Evolutionary conservation across 352 stramenopile genomes (phyloP), one percentile per base, ranked within the genome.

Genomic region (Phytophthora ramorum): DNA sequence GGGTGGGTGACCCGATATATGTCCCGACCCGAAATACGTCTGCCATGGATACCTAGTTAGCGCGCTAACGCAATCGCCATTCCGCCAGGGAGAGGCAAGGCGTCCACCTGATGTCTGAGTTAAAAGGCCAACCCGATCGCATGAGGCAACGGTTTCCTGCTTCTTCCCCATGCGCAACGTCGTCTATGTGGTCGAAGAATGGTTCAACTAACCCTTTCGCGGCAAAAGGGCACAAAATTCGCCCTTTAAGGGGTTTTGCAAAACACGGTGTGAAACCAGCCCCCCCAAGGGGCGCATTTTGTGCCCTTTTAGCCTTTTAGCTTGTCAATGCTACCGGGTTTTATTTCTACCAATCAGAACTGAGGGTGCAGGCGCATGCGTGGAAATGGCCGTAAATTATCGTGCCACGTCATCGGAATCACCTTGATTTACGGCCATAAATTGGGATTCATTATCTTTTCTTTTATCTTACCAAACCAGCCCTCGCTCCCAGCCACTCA

Each of bases 301-400:
- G 41, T 16, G 41, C 17, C 17, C 41, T 32, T 48, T 30, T 16
- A 48, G 19, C 17, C 7, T 28, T 48, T n/a, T 7, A n/a, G 17
- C 17, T 6, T 4, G 2, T 6, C n/a, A 6, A 6, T n/a, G 17
- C 41, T 48, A 48, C 4, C 41, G 17, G 1, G 19, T 48, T 48
- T 30, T 48, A 17, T 48, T 48, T 32, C 41, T 48, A 48, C 41
- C 41, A 48, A 48, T 48, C 41, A 48, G 8, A 48, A 24, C 41
- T 13, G 9, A 48, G 19, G 1, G 41, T 30, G n/a, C 4, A 48
- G 7, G 41, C 41, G 41, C 19, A 30, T 30, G 41, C 41, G 41
- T 28, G 1, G 2, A 6, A n/a, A 4, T 48, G 19, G 19, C 7
- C 4, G 41, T n/a, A 48, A 48, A 26, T 16, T 48, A 48, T 48